Evolutionary conservation across 257 asterid species (phyloP).

Genomic region (Catharanthus roseus): DNA sequence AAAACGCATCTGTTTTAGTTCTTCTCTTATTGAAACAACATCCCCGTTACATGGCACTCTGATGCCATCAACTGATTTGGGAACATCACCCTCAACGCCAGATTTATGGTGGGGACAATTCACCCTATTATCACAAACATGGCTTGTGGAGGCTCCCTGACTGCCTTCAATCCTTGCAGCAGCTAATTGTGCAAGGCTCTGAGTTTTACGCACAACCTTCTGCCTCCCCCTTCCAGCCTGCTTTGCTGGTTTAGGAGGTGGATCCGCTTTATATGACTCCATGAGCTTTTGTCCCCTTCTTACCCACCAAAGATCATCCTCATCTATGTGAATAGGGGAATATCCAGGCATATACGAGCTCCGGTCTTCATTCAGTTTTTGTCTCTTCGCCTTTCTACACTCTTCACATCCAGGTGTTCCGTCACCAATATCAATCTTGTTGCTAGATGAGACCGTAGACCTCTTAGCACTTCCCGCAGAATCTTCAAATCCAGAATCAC

Average conservation of each 20-base stretch:
- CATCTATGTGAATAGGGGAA: conserved; percentile 46
- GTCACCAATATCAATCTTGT: conserved; percentile 48
- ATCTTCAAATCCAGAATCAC: conserved; percentile 51
- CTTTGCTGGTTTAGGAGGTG: conserved; percentile 86
- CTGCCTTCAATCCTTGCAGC: conserved; percentile 97
- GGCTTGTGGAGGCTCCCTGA: conserved; percentile 97
- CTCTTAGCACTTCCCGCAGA: conserved; percentile 45
- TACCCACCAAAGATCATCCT: conserved; percentile 89
- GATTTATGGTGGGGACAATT: conserved; percentile 78
- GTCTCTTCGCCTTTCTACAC: conserved; percentile 80
- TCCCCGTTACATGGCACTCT: conserved; percentile 45
- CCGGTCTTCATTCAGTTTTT: conserved; percentile 66
- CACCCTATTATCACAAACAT: conserved; percentile 74
- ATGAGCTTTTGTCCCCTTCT: conserved; percentile 63
- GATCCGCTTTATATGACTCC: conserved; percentile 67
- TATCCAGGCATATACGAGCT: conserved; percentile 39
- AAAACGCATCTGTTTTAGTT: conserved; percentile 68
- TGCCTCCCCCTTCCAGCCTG: conserved; percentile 79
- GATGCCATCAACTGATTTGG: conserved; percentile 50
- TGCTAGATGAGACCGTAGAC: conserved; percentile 37
- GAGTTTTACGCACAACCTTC: conserved; percentile 88
- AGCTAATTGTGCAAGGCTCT: conserved; percentile 91
- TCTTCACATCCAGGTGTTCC: conserved; percentile 94
- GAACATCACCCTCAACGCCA: conserved; percentile 48
- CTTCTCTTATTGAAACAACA: conserved; percentile 58